phyloP scores from a whole-genome alignment of 148 eudicot species.

The Rhododendron ferrugineum region DNA sequence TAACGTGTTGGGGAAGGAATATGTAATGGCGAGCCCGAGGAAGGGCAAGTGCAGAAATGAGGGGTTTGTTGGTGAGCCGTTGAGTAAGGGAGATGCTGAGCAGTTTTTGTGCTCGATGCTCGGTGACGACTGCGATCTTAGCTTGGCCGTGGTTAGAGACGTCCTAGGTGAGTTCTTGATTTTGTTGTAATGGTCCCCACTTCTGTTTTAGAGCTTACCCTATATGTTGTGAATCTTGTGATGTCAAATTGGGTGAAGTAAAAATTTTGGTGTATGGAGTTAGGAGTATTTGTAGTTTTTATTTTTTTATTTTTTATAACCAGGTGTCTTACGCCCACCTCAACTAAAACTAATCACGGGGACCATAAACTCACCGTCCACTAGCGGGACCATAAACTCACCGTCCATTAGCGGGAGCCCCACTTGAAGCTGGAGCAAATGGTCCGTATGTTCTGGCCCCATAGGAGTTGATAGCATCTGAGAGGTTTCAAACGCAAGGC shows the following conservation, averaged over 20 bases:
- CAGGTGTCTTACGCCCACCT: too few species aligned
- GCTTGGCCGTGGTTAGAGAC: conserved; percentile 77
- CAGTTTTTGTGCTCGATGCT: conserved; percentile 88
- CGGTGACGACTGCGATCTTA: conserved; percentile 65
- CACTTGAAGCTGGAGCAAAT: too few species aligned
- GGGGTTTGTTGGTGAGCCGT: conserved; percentile 27
- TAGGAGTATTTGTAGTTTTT: too few species aligned
- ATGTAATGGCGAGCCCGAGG: conserved; percentile 42
- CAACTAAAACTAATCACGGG: too few species aligned
- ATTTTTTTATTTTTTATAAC: too few species aligned
- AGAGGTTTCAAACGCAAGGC: too few species aligned
- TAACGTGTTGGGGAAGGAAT: conserved; percentile 56
- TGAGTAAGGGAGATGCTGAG: conserved; percentile 51
- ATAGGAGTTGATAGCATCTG: too few species aligned
- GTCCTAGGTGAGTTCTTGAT: conserved; percentile 60
- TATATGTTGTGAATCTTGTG: not conserved
- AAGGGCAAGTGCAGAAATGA: conserved; percentile 31
- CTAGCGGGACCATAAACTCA: too few species aligned
- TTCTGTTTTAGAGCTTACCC: not conserved
- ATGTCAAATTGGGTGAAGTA: not conserved
- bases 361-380: too few species aligned
- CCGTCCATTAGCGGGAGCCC: too few species aligned
- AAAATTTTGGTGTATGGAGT: not conserved
- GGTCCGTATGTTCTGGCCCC: too few species aligned
- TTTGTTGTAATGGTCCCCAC: not conserved